Base-by-base conservation (phyloP, 805 yeast species). In the Kodamaea kakaduensis region DNA sequence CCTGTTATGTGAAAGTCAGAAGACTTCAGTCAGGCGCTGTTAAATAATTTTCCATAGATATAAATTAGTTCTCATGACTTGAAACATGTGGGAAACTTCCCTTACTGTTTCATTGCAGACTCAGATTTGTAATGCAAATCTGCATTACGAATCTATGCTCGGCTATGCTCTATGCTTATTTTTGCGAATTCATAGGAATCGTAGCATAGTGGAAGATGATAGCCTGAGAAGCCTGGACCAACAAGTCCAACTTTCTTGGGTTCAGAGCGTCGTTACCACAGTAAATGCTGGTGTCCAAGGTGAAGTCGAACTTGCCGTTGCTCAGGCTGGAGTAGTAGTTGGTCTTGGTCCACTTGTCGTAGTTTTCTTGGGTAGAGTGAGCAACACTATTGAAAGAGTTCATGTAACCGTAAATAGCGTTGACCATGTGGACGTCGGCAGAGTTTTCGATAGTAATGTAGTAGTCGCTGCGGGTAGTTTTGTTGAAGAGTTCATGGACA, bases 191-290 rank as follows among this genome's bases (percentile, higher is more conserved):
- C n/a, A n/a, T n/a, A n/a, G n/a, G n/a, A n/a, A n/a, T n/a, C n/a
- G n/a, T n/a, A n/a, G n/a, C 19, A 16, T 39, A 40, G 24, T 32
- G 41, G 21, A 50, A 31, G 7, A 47, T 44, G 33, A 45, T 50
- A n/a, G 46, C 34, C 12, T 42, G 41, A 6, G 51, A 43, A 6
- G 45, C 48, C 28, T 47, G 43, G 25, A 38, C 43, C 41, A 50
- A 43, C 26, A 50, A 34, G 6, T 32, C 21, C 34, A 47, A 48
- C 8, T 14, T 28, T 8, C 35, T 34, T 3, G 20, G 23, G n/a
- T 39, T 41, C 24, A 36, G 40, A 9, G 32, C 5, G n/a, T 35
- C 37, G 25, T 33, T 24, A 24, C 41, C 38, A 23, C 46, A 40
- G 26, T 26, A 32, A 10, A 24, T 18, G 17, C 22, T 21, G 25